phyloP scores from a whole-genome alignment of 2,329 filamentous ascomycete species.

The Aspergillus cejpii region DNA sequence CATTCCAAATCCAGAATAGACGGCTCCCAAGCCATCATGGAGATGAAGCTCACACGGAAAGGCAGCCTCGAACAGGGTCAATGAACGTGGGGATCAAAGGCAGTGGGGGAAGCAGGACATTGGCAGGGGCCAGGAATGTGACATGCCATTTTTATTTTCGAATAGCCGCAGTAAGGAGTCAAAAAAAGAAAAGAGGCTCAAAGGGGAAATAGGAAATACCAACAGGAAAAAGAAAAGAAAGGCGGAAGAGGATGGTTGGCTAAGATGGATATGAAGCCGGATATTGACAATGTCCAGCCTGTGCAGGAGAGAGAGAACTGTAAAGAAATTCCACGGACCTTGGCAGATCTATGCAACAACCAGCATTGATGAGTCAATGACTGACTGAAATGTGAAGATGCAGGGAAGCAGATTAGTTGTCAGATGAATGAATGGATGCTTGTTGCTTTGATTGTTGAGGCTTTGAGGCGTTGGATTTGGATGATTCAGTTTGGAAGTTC shows the following conservation, averaged over 20 bases:
- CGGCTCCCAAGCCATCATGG: conserved; percentile 6
- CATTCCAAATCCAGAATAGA: conserved; percentile 6
- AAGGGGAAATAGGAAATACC: background rate
- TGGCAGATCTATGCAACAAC: background rate
- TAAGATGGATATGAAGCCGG: background rate
- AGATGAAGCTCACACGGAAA: conserved; percentile 3
- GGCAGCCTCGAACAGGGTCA: background rate
- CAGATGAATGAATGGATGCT: background rate
- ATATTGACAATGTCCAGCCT: background rate
- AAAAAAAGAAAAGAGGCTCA: background rate
- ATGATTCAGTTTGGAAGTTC: too few species aligned
- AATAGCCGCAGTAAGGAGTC: background rate
- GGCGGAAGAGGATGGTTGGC: background rate
- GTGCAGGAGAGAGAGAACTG: background rate
- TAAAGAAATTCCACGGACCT: background rate
- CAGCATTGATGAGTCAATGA: background rate
- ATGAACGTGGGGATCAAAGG: conserved; percentile 12
- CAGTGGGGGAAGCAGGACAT: conserved; percentile 8
- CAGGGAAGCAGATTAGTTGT: background rate
- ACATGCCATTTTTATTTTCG: background rate
- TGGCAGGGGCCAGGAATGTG: conserved; percentile 1
- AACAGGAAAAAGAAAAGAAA: background rate
- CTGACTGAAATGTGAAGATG: background rate
- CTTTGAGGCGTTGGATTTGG: background rate
- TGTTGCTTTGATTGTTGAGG: background rate